Percentiles rank a stretch among this genome's conserved stretches.
Evolutionary conservation across 495 filamentous ascomycete genomes (phyloP).

Genomic region (Penicillium coffeae): DNA sequence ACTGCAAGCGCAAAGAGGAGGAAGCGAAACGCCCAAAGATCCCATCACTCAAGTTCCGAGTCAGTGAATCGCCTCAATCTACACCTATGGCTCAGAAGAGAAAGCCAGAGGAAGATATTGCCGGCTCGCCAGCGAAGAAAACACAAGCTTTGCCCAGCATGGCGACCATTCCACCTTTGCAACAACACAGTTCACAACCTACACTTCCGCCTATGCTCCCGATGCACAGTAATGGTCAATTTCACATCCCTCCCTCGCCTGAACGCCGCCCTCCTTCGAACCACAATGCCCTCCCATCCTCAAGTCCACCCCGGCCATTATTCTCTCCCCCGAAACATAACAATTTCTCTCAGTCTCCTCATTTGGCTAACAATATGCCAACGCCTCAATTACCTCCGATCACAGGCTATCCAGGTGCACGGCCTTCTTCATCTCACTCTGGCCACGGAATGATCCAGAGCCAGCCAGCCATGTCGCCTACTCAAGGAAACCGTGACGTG

Average conservation of each 20-base stretch:
- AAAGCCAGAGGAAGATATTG: background rate
- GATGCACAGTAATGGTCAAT: constrained; percentile 25
- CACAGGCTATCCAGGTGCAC: constrained; percentile 33
- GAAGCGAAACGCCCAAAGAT: constrained; percentile 65
- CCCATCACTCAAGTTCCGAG: constrained; percentile 62
- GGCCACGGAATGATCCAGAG: constrained; percentile 40
- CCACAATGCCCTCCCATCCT: constrained; percentile 22
- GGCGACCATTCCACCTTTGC: constrained; percentile 16
- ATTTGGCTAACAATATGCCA: constrained; percentile 30
- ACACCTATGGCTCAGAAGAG: constrained; percentile 11
- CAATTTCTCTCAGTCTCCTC: constrained; percentile 20
- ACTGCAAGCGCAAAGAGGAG: constrained; percentile 66
- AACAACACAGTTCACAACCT: constrained; percentile 14
- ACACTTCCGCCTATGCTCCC: constrained; percentile 21
- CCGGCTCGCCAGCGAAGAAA: constrained; percentile 31
- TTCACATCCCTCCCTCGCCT: constrained; percentile 36
- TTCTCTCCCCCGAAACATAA: constrained; percentile 36
- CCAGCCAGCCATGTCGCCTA: constrained; percentile 48
- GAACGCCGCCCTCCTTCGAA: constrained; percentile 33
- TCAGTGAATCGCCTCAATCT: constrained; percentile 45
- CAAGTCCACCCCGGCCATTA: constrained; percentile 33
- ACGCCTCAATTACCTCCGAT: constrained; percentile 30
- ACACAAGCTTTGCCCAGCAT: constrained; percentile 16
- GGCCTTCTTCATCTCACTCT: constrained; percentile 47
- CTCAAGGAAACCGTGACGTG: constrained; percentile 45